These are phyloP conservation scores for Penicillium crustosum DNA, from an alignment of 2,329 filamentous ascomycete species.

Conservation along the genomic window DNA sequence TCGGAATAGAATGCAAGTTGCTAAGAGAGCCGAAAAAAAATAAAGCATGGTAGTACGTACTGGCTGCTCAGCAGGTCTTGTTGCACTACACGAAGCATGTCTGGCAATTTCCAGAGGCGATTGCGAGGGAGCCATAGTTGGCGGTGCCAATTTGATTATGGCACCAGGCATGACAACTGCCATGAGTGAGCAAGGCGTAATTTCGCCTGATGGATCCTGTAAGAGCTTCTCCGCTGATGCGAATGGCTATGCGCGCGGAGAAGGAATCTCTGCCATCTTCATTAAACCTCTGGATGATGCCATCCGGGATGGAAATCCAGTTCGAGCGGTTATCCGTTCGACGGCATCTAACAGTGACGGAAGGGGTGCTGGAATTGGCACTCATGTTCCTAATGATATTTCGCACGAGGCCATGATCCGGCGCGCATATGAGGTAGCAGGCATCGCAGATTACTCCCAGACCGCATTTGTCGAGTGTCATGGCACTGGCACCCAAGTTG, in stretches of 20 bases:
- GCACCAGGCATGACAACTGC: conserved; percentile 25
- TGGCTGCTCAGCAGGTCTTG: conserved; percentile 38
- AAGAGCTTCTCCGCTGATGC: conserved; percentile 30
- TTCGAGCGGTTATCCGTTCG: background rate
- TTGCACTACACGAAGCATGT: conserved; percentile 32
- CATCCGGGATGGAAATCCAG: background rate
- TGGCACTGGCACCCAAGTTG: conserved; percentile 32
- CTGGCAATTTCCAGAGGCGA: conserved; percentile 20
- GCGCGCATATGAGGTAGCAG: conserved; percentile 2
- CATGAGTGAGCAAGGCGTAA: conserved; percentile 35
- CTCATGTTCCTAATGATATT: background rate
- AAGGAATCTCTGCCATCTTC: conserved; percentile 30
- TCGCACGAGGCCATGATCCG: conserved; percentile 4
- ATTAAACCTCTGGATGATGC: conserved; percentile 24
- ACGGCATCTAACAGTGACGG: conserved; percentile 1
- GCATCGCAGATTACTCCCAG: conserved; percentile 6
- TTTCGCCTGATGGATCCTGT: conserved; percentile 33
- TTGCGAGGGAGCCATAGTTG: conserved; percentile 31
- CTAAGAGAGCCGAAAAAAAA: background rate
- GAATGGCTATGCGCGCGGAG: conserved; percentile 34
- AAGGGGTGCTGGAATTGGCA: background rate
- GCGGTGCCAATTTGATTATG: conserved; percentile 36
- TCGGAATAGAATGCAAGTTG: background rate
- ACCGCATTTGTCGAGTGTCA: conserved; percentile 28
- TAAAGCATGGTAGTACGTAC: conserved; percentile 31